These are phyloP conservation scores for Schizosaccharomyces cryophilus DNA, from an alignment of 805 yeast genomes.

Conservation along the genomic window DNA sequence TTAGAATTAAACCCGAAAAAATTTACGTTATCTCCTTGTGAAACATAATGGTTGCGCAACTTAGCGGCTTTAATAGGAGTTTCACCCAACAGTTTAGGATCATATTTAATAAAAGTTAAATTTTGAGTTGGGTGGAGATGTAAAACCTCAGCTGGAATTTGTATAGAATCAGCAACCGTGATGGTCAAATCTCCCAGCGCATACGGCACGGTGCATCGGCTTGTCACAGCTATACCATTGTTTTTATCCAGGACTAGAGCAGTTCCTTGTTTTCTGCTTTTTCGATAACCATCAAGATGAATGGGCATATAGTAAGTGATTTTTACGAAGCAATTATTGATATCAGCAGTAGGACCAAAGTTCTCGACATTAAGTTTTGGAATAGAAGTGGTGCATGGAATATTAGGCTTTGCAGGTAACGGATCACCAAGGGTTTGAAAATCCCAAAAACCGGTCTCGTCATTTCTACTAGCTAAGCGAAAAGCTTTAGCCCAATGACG, in stretches of 20 bases:
- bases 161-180: conserved; percentile 65
- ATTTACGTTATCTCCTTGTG: conserved; percentile 51
- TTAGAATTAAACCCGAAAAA: conserved; percentile 62
- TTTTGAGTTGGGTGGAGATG: conserved; percentile 75
- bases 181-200: conserved; percentile 52
- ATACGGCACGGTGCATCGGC: conserved; percentile 61
- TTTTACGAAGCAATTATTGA: conserved; percentile 46
- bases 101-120: conserved; percentile 62
- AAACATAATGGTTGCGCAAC: conserved; percentile 29
- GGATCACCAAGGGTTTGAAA: conserved; percentile 28
- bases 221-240: conserved; percentile 55
- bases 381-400: conserved; percentile 42
- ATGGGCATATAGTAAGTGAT: conserved; percentile 42
- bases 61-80: conserved; percentile 52
- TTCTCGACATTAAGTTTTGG: conserved; percentile 5
- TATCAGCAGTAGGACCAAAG: conserved; percentile 30
- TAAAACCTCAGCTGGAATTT: conserved; percentile 54
- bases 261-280: conserved; percentile 34
- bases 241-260: conserved; percentile 67
- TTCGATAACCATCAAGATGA: conserved; percentile 52
- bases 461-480: conserved; percentile 34
- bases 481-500: conserved; percentile 66
- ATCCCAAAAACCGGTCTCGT: conserved; percentile 34
- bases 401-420: conserved; percentile 25
- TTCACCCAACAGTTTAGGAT: conserved; percentile 35